phyloP scores from a whole-genome alignment of 2,329 filamentous ascomycete species.

The Neofusicoccum kwambonambiense region DNA sequence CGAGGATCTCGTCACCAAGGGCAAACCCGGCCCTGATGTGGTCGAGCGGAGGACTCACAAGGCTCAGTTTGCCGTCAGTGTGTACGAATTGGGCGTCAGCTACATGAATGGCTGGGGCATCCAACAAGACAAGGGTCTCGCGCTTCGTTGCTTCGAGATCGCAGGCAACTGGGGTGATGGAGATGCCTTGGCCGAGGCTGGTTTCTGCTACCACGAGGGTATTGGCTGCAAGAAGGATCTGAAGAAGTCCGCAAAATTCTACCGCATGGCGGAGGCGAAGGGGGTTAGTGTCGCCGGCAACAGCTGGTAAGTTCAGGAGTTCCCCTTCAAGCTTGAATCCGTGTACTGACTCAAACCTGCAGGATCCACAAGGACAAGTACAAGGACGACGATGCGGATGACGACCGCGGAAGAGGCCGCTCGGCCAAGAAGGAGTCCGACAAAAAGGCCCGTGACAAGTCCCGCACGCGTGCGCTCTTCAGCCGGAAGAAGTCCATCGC shows the following conservation, averaged over 20 bases:
- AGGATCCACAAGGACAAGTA: conserved; percentile 99
- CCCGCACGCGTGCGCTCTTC: conserved; percentile 72
- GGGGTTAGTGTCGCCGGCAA: conserved; percentile 98
- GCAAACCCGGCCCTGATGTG: conserved; percentile 60
- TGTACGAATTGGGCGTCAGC: conserved; percentile 94
- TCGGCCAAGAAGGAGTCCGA: conserved; percentile 37
- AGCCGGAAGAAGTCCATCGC: conserved; percentile 54
- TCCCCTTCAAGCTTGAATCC: not conserved
- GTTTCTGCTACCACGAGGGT: conserved; percentile 93
- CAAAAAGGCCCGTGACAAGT: conserved; percentile 73
- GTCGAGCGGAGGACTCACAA: conserved; percentile 77
- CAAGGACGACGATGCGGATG: conserved; percentile 52
- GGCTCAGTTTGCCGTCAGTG: conserved; percentile 90
- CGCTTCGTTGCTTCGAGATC: conserved; percentile 92
- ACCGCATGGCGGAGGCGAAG: conserved; percentile 85
- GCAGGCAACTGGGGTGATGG: conserved; percentile 93
- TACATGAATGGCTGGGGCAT: conserved; percentile 99
- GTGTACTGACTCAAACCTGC: conserved; percentile 17
- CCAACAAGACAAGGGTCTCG: conserved; percentile 83
- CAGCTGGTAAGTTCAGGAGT: conserved; percentile 70
- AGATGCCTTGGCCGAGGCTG: conserved; percentile 89
- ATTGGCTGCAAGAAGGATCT: conserved; percentile 94
- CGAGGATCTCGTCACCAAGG: conserved; percentile 62
- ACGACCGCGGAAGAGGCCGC: conserved; percentile 46
- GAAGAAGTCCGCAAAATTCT: conserved; percentile 89